A percentile compares a stretch with the other conserved stretches of the same genome.
phyloP scores from a whole-genome alignment of 2,329 filamentous ascomycete genomes.

The Fonsecaea pedrosoi region DNA sequence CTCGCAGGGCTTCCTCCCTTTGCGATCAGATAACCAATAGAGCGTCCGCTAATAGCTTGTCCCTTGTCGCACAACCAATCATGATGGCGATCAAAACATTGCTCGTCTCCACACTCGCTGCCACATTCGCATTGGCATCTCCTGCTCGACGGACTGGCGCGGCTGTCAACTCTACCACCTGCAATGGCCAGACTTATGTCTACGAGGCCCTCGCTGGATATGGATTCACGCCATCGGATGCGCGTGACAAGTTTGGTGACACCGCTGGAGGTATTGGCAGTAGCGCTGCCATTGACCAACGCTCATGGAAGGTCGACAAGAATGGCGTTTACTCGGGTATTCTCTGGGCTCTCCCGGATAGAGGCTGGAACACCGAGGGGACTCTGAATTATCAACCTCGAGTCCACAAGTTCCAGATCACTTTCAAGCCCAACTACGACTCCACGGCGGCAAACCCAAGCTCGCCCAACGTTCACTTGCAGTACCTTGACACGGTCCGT shows the following conservation, averaged over 20 bases:
- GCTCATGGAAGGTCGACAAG: slow-evolving; percentile 61
- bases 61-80: slow-evolving; percentile 8
- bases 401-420: slow-evolving; percentile 71
- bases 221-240: slow-evolving; percentile 64
- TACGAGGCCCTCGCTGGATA: slow-evolving; percentile 73
- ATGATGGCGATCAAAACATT: slow-evolving; percentile 26
- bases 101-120: slow-evolving; percentile 25
- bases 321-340: slow-evolving; percentile 64
- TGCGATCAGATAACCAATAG: slow-evolving; percentile 9
- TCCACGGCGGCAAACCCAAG: slow-evolving; percentile 57
- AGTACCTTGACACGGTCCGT: slow-evolving; percentile 69
- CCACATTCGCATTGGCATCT: slow-evolving; percentile 27
- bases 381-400: slow-evolving; percentile 72
- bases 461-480: slow-evolving; percentile 65
- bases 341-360: slow-evolving; percentile 69
- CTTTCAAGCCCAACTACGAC: slow-evolving; percentile 61
- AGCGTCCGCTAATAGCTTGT: background rate
- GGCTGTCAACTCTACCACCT: slow-evolving; percentile 58
- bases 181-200: slow-evolving; percentile 67
- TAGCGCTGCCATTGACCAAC: slow-evolving; percentile 66
- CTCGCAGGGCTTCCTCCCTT: background rate
- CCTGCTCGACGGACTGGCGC: slow-evolving; percentile 20
- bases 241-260: slow-evolving; percentile 71
- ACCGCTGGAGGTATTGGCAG: slow-evolving; percentile 72
- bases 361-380: slow-evolving; percentile 76